These are phyloP conservation scores for Blepharisma undulans DNA, from an alignment of 169 alveolate genomes.

Conservation along the genomic window DNA sequence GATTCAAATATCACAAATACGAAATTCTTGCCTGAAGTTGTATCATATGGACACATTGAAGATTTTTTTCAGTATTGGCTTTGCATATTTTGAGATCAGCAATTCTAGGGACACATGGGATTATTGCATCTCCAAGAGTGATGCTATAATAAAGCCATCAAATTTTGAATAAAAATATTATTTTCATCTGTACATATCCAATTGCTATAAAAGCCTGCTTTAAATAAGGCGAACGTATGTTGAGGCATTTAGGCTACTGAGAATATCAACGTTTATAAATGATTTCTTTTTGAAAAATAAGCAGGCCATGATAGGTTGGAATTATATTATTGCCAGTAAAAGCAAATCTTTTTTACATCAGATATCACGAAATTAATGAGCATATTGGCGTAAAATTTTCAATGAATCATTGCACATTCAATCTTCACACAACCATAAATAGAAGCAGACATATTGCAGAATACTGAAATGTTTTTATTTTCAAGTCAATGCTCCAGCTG, in stretches of 20 bases:
- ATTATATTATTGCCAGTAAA: not conserved
- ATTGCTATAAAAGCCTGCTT: slow-evolving; percentile 52
- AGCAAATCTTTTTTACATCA: not conserved
- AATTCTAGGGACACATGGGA: slow-evolving; percentile 3
- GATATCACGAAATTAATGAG: no score
- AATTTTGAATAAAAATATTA: slow-evolving; percentile 28
- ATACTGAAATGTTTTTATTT: not conserved
- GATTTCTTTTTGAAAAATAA: not conserved
- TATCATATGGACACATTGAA: slow-evolving; percentile 7
- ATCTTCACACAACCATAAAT: not conserved
- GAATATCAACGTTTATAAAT: slow-evolving; percentile 37
- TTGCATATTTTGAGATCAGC: not conserved
- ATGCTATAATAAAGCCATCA: slow-evolving; percentile 3
- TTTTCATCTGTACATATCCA: slow-evolving; percentile 66
- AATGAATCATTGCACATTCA: no score
- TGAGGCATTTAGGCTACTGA: slow-evolving; percentile 41
- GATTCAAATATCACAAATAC: slow-evolving; percentile 30
- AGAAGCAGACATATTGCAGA: not conserved
- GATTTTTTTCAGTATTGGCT: not conserved
- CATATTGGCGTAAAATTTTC: no score
- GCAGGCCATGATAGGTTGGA: not conserved
- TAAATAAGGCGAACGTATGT: slow-evolving; percentile 57
- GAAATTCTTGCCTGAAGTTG: not conserved
- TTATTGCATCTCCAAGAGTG: not conserved
- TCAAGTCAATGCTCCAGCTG: not conserved